phyloP scores from a whole-genome alignment of 23 red algal genomes.

The Gracilaria gracilis region DNA sequence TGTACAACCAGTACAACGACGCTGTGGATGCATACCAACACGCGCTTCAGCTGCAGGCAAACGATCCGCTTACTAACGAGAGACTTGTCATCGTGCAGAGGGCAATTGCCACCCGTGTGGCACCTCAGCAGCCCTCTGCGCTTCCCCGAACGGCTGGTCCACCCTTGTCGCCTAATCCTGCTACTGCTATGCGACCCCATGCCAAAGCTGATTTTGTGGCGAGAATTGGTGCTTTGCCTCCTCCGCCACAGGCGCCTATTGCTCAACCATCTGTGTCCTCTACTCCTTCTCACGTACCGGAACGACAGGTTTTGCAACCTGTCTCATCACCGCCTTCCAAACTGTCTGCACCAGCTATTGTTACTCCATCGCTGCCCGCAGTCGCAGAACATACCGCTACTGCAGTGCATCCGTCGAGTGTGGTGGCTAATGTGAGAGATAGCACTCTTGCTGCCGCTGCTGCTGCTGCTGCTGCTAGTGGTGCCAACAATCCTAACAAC shows the following conservation, averaged over 20 bases:
- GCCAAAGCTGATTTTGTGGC: slow-evolving; percentile 1
- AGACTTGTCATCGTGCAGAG: slow-evolving; percentile 1
- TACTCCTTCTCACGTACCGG: background rate
- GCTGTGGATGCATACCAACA: slow-evolving; percentile 65
- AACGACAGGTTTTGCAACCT: slow-evolving; percentile 6
- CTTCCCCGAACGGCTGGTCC: slow-evolving; percentile 36
- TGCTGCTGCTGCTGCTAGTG: background rate
- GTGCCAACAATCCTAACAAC: background rate
- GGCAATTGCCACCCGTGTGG: background rate
- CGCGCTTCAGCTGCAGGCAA: slow-evolving; percentile 46
- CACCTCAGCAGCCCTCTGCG: background rate
- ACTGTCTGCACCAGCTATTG: background rate
- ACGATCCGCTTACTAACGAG: slow-evolving; percentile 40
- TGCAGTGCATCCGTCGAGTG: background rate
- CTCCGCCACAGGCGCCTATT: slow-evolving; percentile 1
- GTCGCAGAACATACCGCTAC: background rate
- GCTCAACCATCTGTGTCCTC: background rate
- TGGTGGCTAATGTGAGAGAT: background rate
- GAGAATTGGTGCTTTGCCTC: slow-evolving; percentile 3
- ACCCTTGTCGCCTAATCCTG: slow-evolving; percentile 9
- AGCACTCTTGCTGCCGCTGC: background rate
- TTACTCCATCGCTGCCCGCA: background rate
- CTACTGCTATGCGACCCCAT: slow-evolving; percentile 9
- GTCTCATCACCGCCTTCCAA: background rate
- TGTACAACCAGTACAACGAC: slow-evolving; percentile 62